These are phyloP conservation scores for Phytopythium ostracodes DNA, from an alignment of 352 stramenopile species.

Conservation along the genomic window DNA sequence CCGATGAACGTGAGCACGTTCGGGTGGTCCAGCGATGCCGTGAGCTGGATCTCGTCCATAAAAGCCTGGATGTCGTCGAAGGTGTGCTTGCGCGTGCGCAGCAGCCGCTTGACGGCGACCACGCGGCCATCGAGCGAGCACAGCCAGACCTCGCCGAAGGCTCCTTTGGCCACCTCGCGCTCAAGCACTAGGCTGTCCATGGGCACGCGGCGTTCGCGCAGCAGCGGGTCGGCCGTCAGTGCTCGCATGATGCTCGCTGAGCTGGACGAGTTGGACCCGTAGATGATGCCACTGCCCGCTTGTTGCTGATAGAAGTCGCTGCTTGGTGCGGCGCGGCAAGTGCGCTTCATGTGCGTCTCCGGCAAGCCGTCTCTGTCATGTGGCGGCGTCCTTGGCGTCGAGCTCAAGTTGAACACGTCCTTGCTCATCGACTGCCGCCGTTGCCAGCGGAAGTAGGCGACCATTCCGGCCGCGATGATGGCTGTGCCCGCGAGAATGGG, in stretches of 20 bases:
- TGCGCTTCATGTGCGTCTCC: slow-evolving; percentile 19
- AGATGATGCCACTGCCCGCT: neutral
- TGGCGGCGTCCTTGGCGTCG: neutral
- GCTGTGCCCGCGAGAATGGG: slow-evolving; percentile 1
- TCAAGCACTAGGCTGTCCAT: slow-evolving; percentile 41
- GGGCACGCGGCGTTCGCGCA: slow-evolving; percentile 28
- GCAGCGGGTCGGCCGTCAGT: slow-evolving; percentile 30
- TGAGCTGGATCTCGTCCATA: slow-evolving; percentile 45
- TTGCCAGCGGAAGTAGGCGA: slow-evolving; percentile 1
- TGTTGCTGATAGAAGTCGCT: neutral
- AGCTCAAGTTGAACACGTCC: neutral
- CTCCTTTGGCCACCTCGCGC: slow-evolving; percentile 30
- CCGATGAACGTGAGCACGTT: slow-evolving; percentile 48
- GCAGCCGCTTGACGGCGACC: slow-evolving; percentile 49
- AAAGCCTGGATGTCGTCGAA: slow-evolving; percentile 43
- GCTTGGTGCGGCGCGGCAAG: neutral
- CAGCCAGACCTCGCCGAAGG: slow-evolving; percentile 55
- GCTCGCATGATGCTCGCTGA: slow-evolving; percentile 7
- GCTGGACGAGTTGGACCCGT: slow-evolving; percentile 6
- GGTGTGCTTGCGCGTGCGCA: slow-evolving; percentile 30
- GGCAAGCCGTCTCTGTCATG: slow-evolving; percentile 14
- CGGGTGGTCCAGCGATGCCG: slow-evolving; percentile 34
- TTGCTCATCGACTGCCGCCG: slow-evolving; percentile 1
- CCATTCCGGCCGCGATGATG: neutral
- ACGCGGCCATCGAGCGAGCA: slow-evolving; percentile 30